phyloP scores from a whole-genome alignment of 1,284 basidiomycete genomes.

The Marasmius tenuissimus region DNA sequence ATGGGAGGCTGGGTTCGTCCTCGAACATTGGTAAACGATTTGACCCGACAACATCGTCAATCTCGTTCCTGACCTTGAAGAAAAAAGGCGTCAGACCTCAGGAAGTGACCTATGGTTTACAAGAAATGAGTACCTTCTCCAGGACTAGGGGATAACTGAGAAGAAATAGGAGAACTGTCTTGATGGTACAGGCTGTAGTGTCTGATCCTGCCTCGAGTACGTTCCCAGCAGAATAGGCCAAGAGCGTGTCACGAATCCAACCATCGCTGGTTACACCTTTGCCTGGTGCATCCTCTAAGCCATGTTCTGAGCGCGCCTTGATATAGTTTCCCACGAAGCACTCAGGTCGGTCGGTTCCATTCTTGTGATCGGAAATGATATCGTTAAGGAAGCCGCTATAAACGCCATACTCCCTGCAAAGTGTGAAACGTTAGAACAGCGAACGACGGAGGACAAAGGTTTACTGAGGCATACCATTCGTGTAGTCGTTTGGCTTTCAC shows the following conservation, averaged over 20 bases:
- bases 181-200: slow-evolving; percentile 5
- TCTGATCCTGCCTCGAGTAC: slow-evolving; percentile 4
- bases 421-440: background rate
- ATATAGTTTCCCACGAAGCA: slow-evolving; percentile 11
- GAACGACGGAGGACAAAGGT: background rate
- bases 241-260: slow-evolving; percentile 20
- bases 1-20: background rate
- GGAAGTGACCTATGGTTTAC: too few species aligned
- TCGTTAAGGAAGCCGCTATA: slow-evolving; percentile 5
- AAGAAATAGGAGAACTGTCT: background rate
- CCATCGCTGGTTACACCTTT: slow-evolving; percentile 12
- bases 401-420: slow-evolving; percentile 2
- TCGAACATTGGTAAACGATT: background rate
- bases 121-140: background rate
- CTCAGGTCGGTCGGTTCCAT: background rate
- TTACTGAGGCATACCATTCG: slow-evolving; percentile 5
- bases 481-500: slow-evolving; percentile 12
- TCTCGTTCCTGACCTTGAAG: background rate
- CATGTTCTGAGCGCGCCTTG: slow-evolving; percentile 11
- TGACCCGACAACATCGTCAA: background rate
- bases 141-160: background rate
- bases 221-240: slow-evolving; percentile 15
- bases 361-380: background rate
- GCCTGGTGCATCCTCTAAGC: slow-evolving; percentile 13
- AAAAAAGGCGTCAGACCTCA: background rate